These are phyloP conservation scores for Physcomitrellopsis africana DNA, from an alignment of 225 moss, liverwort and hornwort genomes.

Conservation along the genomic window DNA sequence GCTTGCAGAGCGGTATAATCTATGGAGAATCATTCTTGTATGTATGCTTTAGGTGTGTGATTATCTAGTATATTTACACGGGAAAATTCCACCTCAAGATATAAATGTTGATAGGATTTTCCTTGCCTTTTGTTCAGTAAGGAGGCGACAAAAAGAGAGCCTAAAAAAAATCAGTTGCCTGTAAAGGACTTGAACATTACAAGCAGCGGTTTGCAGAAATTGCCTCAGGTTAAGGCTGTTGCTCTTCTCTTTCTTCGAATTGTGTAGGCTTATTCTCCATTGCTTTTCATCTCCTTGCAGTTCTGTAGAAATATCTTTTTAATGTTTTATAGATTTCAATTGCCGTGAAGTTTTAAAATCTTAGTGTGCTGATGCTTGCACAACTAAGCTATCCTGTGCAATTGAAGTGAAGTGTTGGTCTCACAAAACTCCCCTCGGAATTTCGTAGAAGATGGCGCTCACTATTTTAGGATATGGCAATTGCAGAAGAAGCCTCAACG, in stretches of 20 bases:
- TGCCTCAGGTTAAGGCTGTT: conserved; percentile 36
- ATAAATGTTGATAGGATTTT: conserved; percentile 27
- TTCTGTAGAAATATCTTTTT: not conserved
- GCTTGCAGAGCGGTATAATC: not conserved
- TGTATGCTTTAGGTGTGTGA: not conserved
- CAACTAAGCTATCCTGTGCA: not conserved
- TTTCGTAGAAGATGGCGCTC: not conserved
- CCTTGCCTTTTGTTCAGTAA: conserved; percentile 43
- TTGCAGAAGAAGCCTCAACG: conserved; percentile 51
- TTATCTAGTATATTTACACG: too few species aligned
- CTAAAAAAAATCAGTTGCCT: not conserved
- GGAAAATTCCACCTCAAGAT: too few species aligned
- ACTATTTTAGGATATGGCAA: conserved; percentile 20
- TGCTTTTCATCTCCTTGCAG: not conserved
- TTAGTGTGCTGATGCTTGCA: conserved; percentile 12
- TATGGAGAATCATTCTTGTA: conserved; percentile 1
- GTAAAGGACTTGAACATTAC: conserved; percentile 30
- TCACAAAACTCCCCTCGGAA: not conserved
- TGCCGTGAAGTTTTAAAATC: not conserved
- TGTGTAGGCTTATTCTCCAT: not conserved
- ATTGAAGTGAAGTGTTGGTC: not conserved
- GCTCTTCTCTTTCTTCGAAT: conserved; percentile 11
- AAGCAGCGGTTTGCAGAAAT: conserved; percentile 33
- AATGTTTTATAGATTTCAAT: not conserved
- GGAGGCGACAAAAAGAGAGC: conserved; percentile 29